These are phyloP conservation scores for Pythium rhizo-oryzae DNA, from an alignment of 352 stramenopile genomes.

Conservation along the genomic window DNA sequence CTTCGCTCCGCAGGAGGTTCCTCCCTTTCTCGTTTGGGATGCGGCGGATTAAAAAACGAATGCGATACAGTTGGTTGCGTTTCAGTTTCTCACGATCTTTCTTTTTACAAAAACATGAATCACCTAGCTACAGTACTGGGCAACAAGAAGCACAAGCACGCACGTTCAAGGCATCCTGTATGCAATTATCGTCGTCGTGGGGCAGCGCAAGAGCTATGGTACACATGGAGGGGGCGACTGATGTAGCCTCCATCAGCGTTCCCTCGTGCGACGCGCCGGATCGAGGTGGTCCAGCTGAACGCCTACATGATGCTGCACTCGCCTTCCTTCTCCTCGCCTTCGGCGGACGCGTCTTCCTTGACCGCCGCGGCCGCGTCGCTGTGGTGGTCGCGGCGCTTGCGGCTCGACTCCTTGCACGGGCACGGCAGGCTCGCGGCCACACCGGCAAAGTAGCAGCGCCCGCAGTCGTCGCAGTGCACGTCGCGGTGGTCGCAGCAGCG, in stretches of 20 bases:
- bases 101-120: background rate
- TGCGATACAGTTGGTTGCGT: background rate
- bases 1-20: no score
- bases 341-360: constrained; percentile 26
- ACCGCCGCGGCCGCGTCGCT: background rate
- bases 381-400: constrained; percentile 36
- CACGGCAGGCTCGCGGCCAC: constrained; percentile 77
- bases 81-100: background rate
- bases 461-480: constrained; percentile 82
- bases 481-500: constrained; percentile 87
- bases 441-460: constrained; percentile 84
- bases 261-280: background rate
- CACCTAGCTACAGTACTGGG: background rate
- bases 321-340: constrained; percentile 68
- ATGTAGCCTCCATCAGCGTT: constrained; percentile 4
- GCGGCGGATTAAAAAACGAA: background rate
- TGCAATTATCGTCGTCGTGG: constrained; percentile 1
- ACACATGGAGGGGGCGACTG: constrained; percentile 6
- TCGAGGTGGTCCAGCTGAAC: no score
- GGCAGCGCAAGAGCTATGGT: constrained; percentile 7
- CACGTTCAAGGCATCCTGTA: constrained; percentile 3
- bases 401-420: constrained; percentile 76
- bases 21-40: background rate
- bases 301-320: constrained; percentile 84
- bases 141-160: constrained; percentile 1